Evolutionary conservation across 805 yeast species (phyloP), one percentile per base, ranked within the genome.

Genomic region (Zygosaccharomyces bisporus): DNA sequence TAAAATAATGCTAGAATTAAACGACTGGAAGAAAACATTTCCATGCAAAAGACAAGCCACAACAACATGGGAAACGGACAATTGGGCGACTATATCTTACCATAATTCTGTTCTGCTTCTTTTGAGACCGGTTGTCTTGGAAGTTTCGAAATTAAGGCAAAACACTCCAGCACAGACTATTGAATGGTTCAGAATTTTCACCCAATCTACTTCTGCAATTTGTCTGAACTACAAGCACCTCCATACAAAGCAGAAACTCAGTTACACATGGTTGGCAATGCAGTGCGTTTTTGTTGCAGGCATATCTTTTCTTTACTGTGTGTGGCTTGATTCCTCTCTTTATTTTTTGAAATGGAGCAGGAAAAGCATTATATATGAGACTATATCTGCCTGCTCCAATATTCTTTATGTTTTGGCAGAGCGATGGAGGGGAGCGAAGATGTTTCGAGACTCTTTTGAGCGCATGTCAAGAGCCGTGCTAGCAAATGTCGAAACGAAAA

Each of bases 1-100:
- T 6, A 58, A 56, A 36, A 66, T 66, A 8, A 43, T 64, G 20
- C 39, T 64, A 4, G 70, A 66, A 39, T 44, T 66, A 34, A 65
- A 63, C 38, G 53, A 53, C 14, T 67, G 70, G 70, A 56, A 59
- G 50, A 41, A 53, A 2, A 57, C 61, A 13, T 63, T 62, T 41
- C 69, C 69, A 1, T 48, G 34, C 21, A 60, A 58, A 34, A 42
- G 47, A 5, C 41, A 54, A 32, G 55, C 68, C 1, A 23, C 33
- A 8, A 59, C 67, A 1, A 55, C 58, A 0, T 65, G 63, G 50
- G 68, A 66, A 39, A 57, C 68, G 1, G 49, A 54, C 12, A 57
- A 63, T 32, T 65, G 71, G 69, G 60, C 61, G 8, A 44, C 54
- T 7, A 60, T 67, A 3, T 60, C 68, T 2, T 67, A 67, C 35